phyloP scores from a whole-genome alignment of 345 rosid genomes.

The Bruguiera parviflora region DNA sequence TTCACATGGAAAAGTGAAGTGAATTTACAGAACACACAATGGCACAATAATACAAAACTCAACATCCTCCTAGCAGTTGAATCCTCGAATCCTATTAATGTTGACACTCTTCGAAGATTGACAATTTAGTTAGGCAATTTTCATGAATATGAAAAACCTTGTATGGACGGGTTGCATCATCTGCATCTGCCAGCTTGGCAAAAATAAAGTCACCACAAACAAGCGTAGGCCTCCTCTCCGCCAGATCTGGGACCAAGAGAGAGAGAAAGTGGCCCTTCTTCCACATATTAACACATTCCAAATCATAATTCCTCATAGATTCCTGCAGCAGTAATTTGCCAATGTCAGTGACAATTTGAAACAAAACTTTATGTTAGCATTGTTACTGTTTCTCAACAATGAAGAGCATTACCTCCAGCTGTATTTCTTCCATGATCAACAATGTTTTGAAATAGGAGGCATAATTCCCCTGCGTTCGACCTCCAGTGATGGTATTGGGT shows the following conservation, averaged over 20 bases:
- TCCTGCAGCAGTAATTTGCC: conserved; percentile 41
- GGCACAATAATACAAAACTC: neutral
- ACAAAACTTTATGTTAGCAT: neutral
- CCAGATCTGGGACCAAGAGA: conserved; percentile 81
- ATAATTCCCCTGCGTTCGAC: conserved; percentile 49
- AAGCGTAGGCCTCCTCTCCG: conserved; percentile 91
- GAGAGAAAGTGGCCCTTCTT: conserved; percentile 51
- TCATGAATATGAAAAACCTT: conserved; percentile 41
- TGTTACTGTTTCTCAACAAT: neutral
- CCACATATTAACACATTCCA: conserved; percentile 64
- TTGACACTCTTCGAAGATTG: neutral
- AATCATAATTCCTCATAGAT: conserved; percentile 67
- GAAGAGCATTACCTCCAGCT: conserved; percentile 51
- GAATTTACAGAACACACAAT: neutral
- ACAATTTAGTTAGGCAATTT: neutral
- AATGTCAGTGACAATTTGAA: neutral
- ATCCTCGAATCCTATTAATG: neutral
- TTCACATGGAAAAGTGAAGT: neutral
- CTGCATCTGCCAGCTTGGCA: conserved; percentile 41
- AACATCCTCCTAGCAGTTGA: neutral
- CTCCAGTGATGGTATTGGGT: conserved; percentile 42
- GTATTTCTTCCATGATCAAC: conserved; percentile 77
- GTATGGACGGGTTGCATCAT: conserved; percentile 25
- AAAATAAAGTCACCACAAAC: conserved; percentile 71
- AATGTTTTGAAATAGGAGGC: conserved; percentile 54